Percentiles rank a stretch among this genome's conserved stretches.
phyloP scores from a whole-genome alignment of 768 basidiomycete species.

The Plicaturopsis crispa region DNA sequence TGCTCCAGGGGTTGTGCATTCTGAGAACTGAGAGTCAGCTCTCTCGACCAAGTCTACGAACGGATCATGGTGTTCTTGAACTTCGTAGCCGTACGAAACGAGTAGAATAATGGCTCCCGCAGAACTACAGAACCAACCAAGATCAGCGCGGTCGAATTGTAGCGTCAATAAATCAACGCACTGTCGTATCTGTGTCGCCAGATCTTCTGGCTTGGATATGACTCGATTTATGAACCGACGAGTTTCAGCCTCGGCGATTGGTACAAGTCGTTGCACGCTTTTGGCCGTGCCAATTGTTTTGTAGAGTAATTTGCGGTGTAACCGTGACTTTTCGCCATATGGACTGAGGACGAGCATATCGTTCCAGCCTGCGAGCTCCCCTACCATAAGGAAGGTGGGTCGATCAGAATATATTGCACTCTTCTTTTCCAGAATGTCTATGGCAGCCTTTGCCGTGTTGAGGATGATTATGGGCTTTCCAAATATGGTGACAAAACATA shows the following conservation, averaged over 20 bases:
- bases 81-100: conserved; percentile 21
- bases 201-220: conserved; percentile 7
- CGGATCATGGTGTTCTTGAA: conserved; percentile 15
- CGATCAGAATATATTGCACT: conserved; percentile 22
- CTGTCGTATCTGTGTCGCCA: conserved; percentile 10
- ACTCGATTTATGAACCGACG: conserved; percentile 7
- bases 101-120: conserved; percentile 16
- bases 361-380: conserved; percentile 14
- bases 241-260: conserved; percentile 9
- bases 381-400: conserved; percentile 24
- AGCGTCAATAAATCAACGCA: conserved; percentile 1
- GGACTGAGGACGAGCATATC: conserved; percentile 11
- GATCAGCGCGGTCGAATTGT: not conserved
- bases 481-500: conserved; percentile 50
- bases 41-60: conserved; percentile 16
- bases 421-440: conserved; percentile 30
- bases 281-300: conserved; percentile 14
- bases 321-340: conserved; percentile 10
- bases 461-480: conserved; percentile 20
- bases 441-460: conserved; percentile 18
- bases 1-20: conserved; percentile 12
- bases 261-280: conserved; percentile 11
- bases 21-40: conserved; percentile 17
- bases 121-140: conserved; percentile 3
- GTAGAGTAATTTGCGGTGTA: conserved; percentile 14